Evolutionary conservation across 805 yeast species (phyloP).

Genomic region (Komagataella pastoris): DNA sequence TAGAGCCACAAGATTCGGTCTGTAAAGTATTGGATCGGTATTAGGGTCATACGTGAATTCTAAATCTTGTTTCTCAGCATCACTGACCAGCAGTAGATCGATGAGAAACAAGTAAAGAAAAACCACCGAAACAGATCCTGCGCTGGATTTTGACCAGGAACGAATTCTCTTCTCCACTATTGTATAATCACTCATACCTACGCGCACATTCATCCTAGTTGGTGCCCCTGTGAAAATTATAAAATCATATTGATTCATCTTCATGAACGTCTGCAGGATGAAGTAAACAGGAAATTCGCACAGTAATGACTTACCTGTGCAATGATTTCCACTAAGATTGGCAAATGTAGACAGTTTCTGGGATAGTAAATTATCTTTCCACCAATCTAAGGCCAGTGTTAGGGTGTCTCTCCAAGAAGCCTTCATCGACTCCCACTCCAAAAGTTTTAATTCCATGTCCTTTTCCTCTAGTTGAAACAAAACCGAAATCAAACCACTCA

Average conservation of each 20-base stretch:
- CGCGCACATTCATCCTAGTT: constrained; percentile 57
- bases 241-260: constrained; percentile 66
- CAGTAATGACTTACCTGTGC: neutral
- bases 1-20: constrained; percentile 28
- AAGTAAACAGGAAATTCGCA: constrained; percentile 30
- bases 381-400: constrained; percentile 49
- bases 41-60: constrained; percentile 35
- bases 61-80: constrained; percentile 26
- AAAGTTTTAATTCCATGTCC: constrained; percentile 31
- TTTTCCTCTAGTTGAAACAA: constrained; percentile 46
- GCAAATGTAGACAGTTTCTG: neutral
- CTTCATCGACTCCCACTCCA: constrained; percentile 21
- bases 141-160: constrained; percentile 33
- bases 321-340: neutral
- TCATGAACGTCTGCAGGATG: constrained; percentile 57
- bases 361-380: constrained; percentile 27
- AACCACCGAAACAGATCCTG: constrained; percentile 39
- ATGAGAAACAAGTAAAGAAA: constrained; percentile 49
- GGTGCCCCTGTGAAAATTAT: constrained; percentile 77
- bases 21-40: constrained; percentile 30
- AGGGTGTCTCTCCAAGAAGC: constrained; percentile 53
- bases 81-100: constrained; percentile 46
- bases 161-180: constrained; percentile 34
- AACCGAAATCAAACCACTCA: constrained; percentile 49
- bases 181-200: constrained; percentile 35